These are phyloP conservation scores for Lachancea nothofagi DNA, from an alignment of 805 yeast species.

Conservation along the genomic window DNA sequence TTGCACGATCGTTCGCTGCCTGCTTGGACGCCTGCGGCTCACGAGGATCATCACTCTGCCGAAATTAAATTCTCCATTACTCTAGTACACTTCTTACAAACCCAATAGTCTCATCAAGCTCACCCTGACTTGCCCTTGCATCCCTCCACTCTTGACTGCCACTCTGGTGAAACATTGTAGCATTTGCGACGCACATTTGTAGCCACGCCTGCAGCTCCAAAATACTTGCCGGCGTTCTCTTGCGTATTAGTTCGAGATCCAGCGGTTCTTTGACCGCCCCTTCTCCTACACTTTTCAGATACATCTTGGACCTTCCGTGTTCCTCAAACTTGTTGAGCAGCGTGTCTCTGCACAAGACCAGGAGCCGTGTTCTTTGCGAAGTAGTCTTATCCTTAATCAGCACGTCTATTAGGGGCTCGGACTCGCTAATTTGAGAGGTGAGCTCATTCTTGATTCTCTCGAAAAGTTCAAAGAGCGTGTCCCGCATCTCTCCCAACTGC, in stretches of 20 bases:
- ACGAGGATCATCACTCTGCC: neutral
- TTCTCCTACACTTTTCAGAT: slow-evolving; percentile 9
- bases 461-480: slow-evolving; percentile 17
- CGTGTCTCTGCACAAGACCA: slow-evolving; percentile 31
- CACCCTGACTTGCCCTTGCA: slow-evolving; percentile 27
- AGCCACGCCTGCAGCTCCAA: slow-evolving; percentile 29
- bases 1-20: too few relatives aligned
- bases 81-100: slow-evolving; percentile 32
- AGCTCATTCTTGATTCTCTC: slow-evolving; percentile 3
- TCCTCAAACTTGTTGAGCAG: slow-evolving; percentile 30
- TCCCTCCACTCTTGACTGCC: slow-evolving; percentile 24
- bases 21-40: neutral
- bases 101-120: slow-evolving; percentile 32
- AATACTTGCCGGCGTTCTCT: slow-evolving; percentile 19
- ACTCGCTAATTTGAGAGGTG: slow-evolving; percentile 4
- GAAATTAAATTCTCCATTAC: neutral
- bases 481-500: slow-evolving; percentile 20
- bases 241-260: slow-evolving; percentile 10
- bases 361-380: slow-evolving; percentile 15
- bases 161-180: slow-evolving; percentile 21
- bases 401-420: slow-evolving; percentile 12
- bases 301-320: slow-evolving; percentile 12
- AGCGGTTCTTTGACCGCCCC: slow-evolving; percentile 7
- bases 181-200: slow-evolving; percentile 30
- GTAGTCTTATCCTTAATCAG: slow-evolving; percentile 9